Percentiles rank a stretch among this genome's conserved stretches.
These are phyloP conservation scores for Cyclostephanos invisitatus DNA, from an alignment of 108 stramenopile species.

Conservation along the genomic window DNA sequence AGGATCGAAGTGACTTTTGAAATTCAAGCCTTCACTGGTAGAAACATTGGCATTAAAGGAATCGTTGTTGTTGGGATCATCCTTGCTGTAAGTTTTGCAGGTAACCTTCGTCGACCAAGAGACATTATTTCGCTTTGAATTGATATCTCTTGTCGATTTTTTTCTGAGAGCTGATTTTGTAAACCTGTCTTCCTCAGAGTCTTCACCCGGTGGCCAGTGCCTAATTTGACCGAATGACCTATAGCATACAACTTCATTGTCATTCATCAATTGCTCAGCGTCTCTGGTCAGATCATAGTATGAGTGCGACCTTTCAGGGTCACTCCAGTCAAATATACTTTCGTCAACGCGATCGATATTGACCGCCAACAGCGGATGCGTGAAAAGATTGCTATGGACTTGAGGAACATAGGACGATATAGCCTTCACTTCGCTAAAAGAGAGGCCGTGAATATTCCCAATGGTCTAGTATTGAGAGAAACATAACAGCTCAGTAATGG, in stretches of 20 bases:
- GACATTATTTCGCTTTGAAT: constrained; percentile 26
- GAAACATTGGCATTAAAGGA: constrained; percentile 52
- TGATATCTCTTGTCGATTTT: constrained; percentile 18
- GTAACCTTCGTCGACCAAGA: constrained; percentile 54
- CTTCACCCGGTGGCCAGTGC: constrained; percentile 46
- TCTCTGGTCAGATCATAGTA: constrained; percentile 80
- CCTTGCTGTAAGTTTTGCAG: constrained; percentile 58
- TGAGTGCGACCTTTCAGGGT: constrained; percentile 60
- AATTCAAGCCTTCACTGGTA: constrained; percentile 49
- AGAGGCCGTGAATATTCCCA: constrained; percentile 34
- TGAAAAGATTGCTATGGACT: constrained; percentile 55
- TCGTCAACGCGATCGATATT: constrained; percentile 62
- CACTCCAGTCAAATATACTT: constrained; percentile 75
- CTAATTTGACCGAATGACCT: constrained; percentile 46
- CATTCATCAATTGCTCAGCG: constrained; percentile 56
- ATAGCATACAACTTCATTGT: constrained; percentile 42
- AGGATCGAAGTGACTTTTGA: constrained; percentile 43
- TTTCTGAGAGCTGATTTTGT: constrained; percentile 41
- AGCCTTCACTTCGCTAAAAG: constrained; percentile 42
- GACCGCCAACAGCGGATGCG: constrained; percentile 79
- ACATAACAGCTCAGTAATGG: background rate
- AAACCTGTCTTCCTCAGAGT: constrained; percentile 13
- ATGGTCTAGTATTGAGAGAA: constrained; percentile 16
- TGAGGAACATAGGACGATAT: constrained; percentile 74
- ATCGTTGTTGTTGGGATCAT: constrained; percentile 36